Evolutionary conservation across 2,329 filamentous ascomycete species (phyloP), one percentile per base, ranked within the genome.

Genomic region (Pyrenophora teres): DNA sequence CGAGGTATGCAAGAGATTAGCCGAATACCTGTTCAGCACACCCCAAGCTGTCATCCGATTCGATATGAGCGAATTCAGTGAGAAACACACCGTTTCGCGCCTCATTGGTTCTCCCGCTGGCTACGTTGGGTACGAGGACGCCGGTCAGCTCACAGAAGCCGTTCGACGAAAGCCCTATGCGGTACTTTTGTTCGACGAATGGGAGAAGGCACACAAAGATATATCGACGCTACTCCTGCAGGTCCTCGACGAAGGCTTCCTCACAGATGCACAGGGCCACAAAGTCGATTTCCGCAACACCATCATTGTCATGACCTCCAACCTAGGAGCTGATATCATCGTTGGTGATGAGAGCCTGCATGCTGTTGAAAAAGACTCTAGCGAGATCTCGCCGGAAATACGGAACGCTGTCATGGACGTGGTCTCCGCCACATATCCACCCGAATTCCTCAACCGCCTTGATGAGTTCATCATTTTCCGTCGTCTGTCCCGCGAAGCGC

Each of bases 391-490:
- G 13, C 81, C 86, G 0, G 83, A 85, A 0, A 84, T 92, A 40
- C 90, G 90, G 66, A 80, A 83, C 51, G 87, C 89, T 0, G 92
- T 97, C 46, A 92, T 97, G 86, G 89, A 96, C 66, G 86, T 95
- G 13, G 92, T 97, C 1, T 81, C 87, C 15, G 74, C 80, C 7
- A 76, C 81, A 1, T 87, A 97, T 70, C 86, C 93, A 4, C 94
- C 94, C 3, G 94, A 97, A 72, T 99, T 97, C 80, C 83, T 97
- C 59, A 97, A 99, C 77, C 85, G 94, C 16, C 91, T 97, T 57
- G 93, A 97, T 74, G 93, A 95, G 55, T 97, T 97, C 77, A 97
- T 97, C 72, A 79, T 97, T 68, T 97, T 97, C 81, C 93, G 92
- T 76, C 85, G 93, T 7, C 83, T 97, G 2, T 90, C 90, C 0